Evolutionary conservation across 805 yeast species (phyloP), one percentile per base, ranked within the genome.

Genomic region (Lachancea waltii): DNA sequence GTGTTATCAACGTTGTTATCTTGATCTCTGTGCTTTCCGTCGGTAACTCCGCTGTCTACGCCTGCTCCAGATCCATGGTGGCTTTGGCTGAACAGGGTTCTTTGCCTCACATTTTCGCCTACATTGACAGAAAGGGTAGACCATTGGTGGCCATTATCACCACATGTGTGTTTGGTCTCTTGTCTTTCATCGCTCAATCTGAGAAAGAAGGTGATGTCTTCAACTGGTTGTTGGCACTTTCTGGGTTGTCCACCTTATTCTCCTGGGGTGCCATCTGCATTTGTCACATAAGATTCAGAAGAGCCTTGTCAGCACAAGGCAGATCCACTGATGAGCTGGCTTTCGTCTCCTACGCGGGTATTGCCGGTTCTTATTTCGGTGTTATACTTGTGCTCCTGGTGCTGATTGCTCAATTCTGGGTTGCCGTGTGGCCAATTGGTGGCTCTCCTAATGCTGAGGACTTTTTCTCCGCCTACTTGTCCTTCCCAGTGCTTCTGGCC

Each of bases 381-480:
- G 52, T 74, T 13, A 41, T 62, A 18, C 62, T 86, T 53, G 78
- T 78, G 56, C 26, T 71, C 22, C 58, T 81, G 40, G 78, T 85
- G 45, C 66, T 86, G 43, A 64, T 74, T 40, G 85, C 87, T 21
- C 89, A 83, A 63, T 83, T 85, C 68, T 85, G 90, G 85, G 70
- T 80, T 42, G 89, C 92, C 5, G 63, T 82, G 29, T 84, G 69
- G 70, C 95, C 95, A 38, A 54, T 77, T 32, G 76, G 77, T 10
- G 66, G 42, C 5, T 32, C 60, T 7, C 75, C 81, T 37, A 67
- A 63, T 54, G 83, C 85, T 7, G 50, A 60, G 27, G 62, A 50
- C 31, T 85, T 85, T 69, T 85, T 85, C 68, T 64, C 71, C 54
- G 65, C 75, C 18, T 84, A 79, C 60, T 65, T 85, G 49, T 75